Evolutionary conservation across 2,329 filamentous ascomycete genomes (phyloP).

Genomic region (Botrytis paeoniae): DNA sequence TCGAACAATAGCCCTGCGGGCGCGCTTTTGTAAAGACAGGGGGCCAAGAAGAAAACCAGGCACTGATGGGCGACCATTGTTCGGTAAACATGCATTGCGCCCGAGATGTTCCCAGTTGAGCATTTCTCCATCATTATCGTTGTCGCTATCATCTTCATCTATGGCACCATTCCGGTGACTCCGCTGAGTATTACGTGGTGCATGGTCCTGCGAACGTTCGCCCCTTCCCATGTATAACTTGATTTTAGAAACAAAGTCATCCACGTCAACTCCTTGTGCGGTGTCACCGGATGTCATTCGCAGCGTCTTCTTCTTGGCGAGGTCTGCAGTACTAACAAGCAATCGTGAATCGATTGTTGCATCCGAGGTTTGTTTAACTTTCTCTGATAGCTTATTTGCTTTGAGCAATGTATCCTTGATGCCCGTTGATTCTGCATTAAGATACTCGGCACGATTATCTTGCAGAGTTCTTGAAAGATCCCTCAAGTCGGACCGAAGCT

Average conservation of each 20-base stretch:
- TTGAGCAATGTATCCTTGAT: conserved; percentile 63
- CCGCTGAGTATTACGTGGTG: conserved; percentile 44
- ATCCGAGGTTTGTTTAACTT: conserved; percentile 84
- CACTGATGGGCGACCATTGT: conserved; percentile 70
- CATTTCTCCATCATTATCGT: conserved; percentile 68
- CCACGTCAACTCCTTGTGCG: conserved; percentile 76
- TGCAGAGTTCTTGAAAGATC: conserved; percentile 56
- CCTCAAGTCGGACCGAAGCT: conserved; percentile 66
- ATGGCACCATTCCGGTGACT: conserved; percentile 38
- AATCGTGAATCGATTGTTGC: conserved; percentile 88
- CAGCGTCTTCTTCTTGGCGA: conserved; percentile 74
- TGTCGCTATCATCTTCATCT: conserved; percentile 56
- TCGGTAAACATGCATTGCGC: conserved; percentile 69
- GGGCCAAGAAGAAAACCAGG: conserved; percentile 85
- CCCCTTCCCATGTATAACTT: conserved; percentile 79
- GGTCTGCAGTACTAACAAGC: conserved; percentile 74
- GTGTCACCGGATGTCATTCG: conserved; percentile 70
- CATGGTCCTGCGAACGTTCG: conserved; percentile 50
- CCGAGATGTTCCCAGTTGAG: conserved; percentile 87
- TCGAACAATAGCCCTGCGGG: conserved; percentile 67
- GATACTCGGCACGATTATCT: conserved; percentile 70
- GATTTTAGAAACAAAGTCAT: conserved; percentile 89
- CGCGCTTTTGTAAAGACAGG: conserved; percentile 82
- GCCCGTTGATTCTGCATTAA: conserved; percentile 62
- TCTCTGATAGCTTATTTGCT: conserved; percentile 62